Evolutionary conservation across 1,139 yeast species (phyloP), one percentile per base, ranked within the genome.

Genomic region (Lodderomyces orthopsilosis): DNA sequence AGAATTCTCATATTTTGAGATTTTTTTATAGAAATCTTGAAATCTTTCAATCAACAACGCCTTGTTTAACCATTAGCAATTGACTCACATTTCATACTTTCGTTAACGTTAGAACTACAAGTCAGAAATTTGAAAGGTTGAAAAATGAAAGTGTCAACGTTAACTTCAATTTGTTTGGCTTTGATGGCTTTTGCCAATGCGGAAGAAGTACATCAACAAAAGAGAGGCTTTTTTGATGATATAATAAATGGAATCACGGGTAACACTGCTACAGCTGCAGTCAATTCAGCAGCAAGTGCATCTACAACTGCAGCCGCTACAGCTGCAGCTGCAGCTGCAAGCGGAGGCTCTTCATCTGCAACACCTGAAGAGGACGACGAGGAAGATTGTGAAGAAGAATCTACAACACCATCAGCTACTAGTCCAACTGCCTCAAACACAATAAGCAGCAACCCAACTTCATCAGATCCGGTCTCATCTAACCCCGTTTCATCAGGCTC

Each of bases 211-310:
- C 40, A 39, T 3, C 35, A 40, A 24, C 30, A 41, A 9, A 47
- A 47, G 27, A 42, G 50, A 39, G 52, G 51, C 36, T 52, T 56
- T 45, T 51, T 61, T 22, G 38, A 35, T 8, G 39, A 37, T 32
- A 10, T 43, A 8, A 22, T 36, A 14, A 38, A 39, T 24, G 41
- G 30, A 14, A 27, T 39, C 10, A 18, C 36, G 8, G 43, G 41
- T 38, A 24, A 37, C 27, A 37, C 47, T n/a, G 42, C 54, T 8
- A 45, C 52, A 10, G 51, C 51, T 9, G 40, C 46, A 10, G 40
- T 49, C 18, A 45, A 52, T 3, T 45, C 50, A 26, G 39, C 41
- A 10, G 32, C 50, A 18, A 42, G 52, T 12, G 43, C 53, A 18
- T 49, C 51, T 4, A 37, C 47, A 22, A 40, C 51, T 17, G 46